phyloP scores from a whole-genome alignment of 1,284 basidiomycete genomes.

The Anthracocystis walkeri region DNA sequence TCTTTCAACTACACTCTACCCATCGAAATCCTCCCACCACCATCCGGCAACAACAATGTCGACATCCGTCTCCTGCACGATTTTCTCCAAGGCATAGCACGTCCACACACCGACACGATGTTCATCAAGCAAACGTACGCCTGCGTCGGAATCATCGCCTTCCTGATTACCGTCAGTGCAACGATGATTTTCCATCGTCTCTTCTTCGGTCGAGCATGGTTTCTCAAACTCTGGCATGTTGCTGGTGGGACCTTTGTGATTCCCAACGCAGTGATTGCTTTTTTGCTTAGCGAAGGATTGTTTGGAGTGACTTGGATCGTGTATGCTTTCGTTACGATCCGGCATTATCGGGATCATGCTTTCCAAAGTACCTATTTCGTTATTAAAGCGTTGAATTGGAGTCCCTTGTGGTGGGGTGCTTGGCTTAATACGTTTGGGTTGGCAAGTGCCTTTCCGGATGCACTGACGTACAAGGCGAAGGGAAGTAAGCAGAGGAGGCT shows the following conservation, averaged over 20 bases:
- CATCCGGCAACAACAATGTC: constrained; percentile 11
- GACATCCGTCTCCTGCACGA: constrained; percentile 11
- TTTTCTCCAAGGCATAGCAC: constrained; percentile 22
- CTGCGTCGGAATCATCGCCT: constrained; percentile 3
- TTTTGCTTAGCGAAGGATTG: constrained; percentile 13
- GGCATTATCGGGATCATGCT: constrained; percentile 13
- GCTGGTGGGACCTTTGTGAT: constrained; percentile 34
- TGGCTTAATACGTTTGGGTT: constrained; percentile 36
- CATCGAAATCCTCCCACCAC: constrained; percentile 15
- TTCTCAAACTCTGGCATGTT: constrained; percentile 36
- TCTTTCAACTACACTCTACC: constrained; percentile 30
- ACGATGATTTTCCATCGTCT: constrained; percentile 24
- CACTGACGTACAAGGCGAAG: constrained; percentile 24
- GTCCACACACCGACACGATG: constrained; percentile 9
- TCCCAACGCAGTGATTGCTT: constrained; percentile 34
- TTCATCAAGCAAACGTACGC: constrained; percentile 16
- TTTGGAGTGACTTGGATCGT: constrained; percentile 23
- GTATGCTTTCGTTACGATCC: constrained; percentile 13
- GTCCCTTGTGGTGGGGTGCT: constrained; percentile 27
- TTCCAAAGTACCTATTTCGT: constrained; percentile 18
- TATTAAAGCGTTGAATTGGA: constrained; percentile 18
- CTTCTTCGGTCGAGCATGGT: constrained; percentile 26
- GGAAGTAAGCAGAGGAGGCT: constrained; percentile 19
- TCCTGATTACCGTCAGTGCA: background rate
- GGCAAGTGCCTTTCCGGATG: constrained; percentile 37